Evolutionary conservation across 257 asterid species (phyloP).

Genomic region (Craterostigma plantagineum): DNA sequence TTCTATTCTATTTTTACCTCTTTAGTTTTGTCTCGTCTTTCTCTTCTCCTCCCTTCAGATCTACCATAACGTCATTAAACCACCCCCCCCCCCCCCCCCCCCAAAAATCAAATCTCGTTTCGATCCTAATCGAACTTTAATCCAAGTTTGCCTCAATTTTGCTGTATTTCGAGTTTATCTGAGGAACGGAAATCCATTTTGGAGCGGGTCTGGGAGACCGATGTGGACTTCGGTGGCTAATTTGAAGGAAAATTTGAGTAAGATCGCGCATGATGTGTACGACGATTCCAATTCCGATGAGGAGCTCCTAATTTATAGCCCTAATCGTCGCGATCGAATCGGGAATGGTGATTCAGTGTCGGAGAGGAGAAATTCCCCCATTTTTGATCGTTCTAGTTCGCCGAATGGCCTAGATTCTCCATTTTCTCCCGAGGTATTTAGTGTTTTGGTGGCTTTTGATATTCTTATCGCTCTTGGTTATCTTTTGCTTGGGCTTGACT

Average conservation of each 20-base stretch:
- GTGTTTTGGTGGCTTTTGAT: constrained; percentile 7
- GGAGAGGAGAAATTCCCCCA: constrained; percentile 44
- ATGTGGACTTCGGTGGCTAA: constrained; percentile 96
- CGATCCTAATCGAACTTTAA: no score
- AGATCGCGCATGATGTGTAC: constrained; percentile 77
- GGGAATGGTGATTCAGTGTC: constrained; percentile 23
- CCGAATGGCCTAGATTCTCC: constrained; percentile 59
- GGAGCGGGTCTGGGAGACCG: neutral
- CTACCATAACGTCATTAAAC: no score
- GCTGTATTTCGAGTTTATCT: no score
- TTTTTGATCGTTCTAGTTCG: constrained; percentile 30
- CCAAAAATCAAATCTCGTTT: no score
- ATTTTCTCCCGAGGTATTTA: constrained; percentile 34
- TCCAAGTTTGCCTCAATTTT: no score
- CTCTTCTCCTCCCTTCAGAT: no score
- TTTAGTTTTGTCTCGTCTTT: no score
- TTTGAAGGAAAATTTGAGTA: constrained; percentile 72
- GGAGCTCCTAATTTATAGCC: constrained; percentile 30
- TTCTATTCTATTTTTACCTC: no score
- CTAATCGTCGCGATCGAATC: constrained; percentile 32
- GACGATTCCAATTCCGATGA: constrained; percentile 51
- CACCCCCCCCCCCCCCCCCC: no score
- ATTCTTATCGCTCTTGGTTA: neutral
- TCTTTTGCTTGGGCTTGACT: neutral
- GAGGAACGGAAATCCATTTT: no score